Evolutionary conservation across 2,329 filamentous ascomycete species (phyloP), one percentile per base, ranked within the genome.

Genomic region (Falciphora oryzae): DNA sequence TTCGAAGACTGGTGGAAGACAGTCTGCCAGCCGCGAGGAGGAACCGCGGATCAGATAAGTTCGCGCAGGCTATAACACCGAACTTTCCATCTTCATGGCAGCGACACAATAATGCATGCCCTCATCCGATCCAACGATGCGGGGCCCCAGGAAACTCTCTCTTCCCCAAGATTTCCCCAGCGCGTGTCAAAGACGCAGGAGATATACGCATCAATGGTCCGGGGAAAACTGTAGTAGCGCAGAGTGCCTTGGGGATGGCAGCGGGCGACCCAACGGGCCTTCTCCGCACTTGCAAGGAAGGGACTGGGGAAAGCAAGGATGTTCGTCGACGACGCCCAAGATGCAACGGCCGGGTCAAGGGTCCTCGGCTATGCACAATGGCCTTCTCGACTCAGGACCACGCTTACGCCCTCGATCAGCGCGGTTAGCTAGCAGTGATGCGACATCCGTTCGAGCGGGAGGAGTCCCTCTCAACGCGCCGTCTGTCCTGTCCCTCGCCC

Each of bases 401-500:
- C 32, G 32, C 32, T 32, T 32, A 13, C 32, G 7, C 32, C 32
- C 4, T 32, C 11, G 32, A 32, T 32, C 32, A 32, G 32, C 32
- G 56, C 27, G 56, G n/a, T 28, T 57, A 28, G 38, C 14, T 22
- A 22, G 16, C 28, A 8, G 3, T 2, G 25, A 58, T 58, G 44
- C 22, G 44, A 58, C 28, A 58, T 58, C 57, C 57, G 57, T 58
- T 58, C 57, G 57, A 58, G 57, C 57, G 57, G 28, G 25, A 58
- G 57, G 57, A 29, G 25, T 16, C 57, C 18, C 8, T n/a, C 8
- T 3, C 44, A 22, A 53, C 44, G 44, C 44, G 44, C 44, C 44
- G 10, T 53, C 44, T 13, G 16, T n/a, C 44, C 44, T 38, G 3
- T 4, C 44, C 44, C 18, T 10, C 44, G 44, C 44, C 22, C 44